Evolutionary conservation across 768 basidiomycete species (phyloP).

Genomic region (Termitomyces sp.): DNA sequence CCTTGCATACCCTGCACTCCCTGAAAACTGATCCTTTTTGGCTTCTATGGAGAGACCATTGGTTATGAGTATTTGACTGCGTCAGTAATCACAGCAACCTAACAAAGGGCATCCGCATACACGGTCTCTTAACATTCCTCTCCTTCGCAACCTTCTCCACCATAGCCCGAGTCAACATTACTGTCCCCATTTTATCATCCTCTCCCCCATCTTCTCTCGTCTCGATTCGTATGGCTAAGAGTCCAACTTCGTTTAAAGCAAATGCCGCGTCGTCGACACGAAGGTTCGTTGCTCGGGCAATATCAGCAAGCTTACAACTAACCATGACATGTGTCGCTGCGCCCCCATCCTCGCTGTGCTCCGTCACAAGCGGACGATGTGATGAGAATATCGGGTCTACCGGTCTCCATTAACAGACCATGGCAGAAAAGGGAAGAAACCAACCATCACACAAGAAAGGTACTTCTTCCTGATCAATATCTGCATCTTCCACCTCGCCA

Average conservation of each 20-base stretch:
- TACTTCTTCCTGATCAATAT: slow-evolving; percentile 20
- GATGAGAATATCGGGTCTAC: slow-evolving; percentile 50
- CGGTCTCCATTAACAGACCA: not conserved
- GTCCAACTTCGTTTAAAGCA: slow-evolving; percentile 81
- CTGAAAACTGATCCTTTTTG: too few species aligned
- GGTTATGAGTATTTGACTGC: too few species aligned
- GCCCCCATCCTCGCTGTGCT: slow-evolving; percentile 56
- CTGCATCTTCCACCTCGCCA: slow-evolving; percentile 51
- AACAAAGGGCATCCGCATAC: slow-evolving; percentile 56
- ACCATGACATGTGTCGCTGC: slow-evolving; percentile 65
- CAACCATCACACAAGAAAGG: slow-evolving; percentile 35
- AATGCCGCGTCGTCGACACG: slow-evolving; percentile 84
- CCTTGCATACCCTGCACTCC: too few species aligned
- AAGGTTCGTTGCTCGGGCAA: slow-evolving; percentile 77
- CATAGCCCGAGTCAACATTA: slow-evolving; percentile 35
- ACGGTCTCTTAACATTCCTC: slow-evolving; percentile 66
- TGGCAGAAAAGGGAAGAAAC: not conserved
- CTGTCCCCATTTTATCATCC: slow-evolving; percentile 23
- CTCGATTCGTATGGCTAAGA: slow-evolving; percentile 46
- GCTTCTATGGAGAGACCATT: too few species aligned
- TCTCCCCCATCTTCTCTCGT: slow-evolving; percentile 15
- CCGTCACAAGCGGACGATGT: slow-evolving; percentile 53
- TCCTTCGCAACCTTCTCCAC: slow-evolving; percentile 55
- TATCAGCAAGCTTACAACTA: slow-evolving; percentile 66
- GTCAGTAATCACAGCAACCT: slow-evolving; percentile 41